Base-by-base conservation (phyloP, 2,329 filamentous ascomycete genomes). In the Beauveria australis region DNA sequence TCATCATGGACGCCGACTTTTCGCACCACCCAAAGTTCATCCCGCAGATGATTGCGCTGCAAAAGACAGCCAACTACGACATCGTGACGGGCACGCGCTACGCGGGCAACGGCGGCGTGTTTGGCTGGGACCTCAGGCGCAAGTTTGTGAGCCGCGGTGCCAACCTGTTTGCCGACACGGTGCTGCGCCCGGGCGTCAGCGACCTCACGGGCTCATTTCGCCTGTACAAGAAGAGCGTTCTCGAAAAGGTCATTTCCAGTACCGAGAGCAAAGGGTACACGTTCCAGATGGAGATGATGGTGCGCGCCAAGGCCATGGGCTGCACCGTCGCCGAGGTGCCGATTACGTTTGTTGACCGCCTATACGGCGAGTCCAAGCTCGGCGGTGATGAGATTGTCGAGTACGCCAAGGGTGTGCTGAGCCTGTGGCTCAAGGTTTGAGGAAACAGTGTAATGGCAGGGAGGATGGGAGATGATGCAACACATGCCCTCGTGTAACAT, bases 1-100 rank as follows among this genome's bases (percentile, higher is more conserved):
- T 99, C 81, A 99, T 99, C 83, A 99, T 99, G 94, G 94, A 99
- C 80, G 94, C 95, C 76, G 94, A 99, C 78, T 99, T 99, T 83
- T 91, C 86, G 68, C 94, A 99, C 79, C 94, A 99, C 81, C 94
- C 94, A 72, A 99, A 97, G 79, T 99, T 97, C 84, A 96, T 99
- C 76, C 87, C 92, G 59, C 81, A 88, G 72, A 97, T 99, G 91
- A 91, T 99, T 69, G 83, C 82, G 62, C 83, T 87, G 66, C 94
- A 97, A 76, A 83, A 85, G 74, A 74, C 73, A 63, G 87, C 80
- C 66, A 86, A 91, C 79, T 96, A 91, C 79, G 94, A 99, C 72
- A 99, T 99, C 68, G 92, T 99, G 52, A 97, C 93, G 1, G 94
- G 94, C 58, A 99, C 94, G 51, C 84, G 94, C 64, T 99, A 99